Evolutionary conservation across 2,329 filamentous ascomycete species (phyloP), one percentile per base, ranked within the genome.

Genomic region (Fusarium pseudoanthophilum): DNA sequence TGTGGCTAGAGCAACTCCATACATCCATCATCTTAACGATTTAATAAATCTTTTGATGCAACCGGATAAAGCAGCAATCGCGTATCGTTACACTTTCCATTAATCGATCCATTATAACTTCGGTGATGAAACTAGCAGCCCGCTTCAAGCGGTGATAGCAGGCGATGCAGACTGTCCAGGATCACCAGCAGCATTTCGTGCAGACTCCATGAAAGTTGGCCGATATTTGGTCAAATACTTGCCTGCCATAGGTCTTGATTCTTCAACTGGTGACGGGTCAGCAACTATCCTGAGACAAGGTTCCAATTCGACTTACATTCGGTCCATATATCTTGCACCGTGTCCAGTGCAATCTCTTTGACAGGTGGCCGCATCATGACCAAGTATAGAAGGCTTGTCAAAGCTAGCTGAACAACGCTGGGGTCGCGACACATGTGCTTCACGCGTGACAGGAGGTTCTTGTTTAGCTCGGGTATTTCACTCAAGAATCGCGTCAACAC

Each of bases 401-500:
- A 81, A 15, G 90, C 89, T 51, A 92, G 83, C 67, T 87, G 87
- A 28, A 91, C 88, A 72, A 92, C 88, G 52, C 88, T 89, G 11
- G 91, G 91, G 78, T 93, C 90, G 52, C 89, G 86, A 77, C 91
- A 93, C 76, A 92, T 85, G 39, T 84, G 83, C 82, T 91, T 91
- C 40, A 98, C 90, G 56, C 93, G 89, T 52, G 91, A 87, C 5
- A 98, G 86, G 69, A 98, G 90, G 16, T 88, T 87, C 39, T 85
- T 82, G 69, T 91, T 94, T 39, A 99, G 86, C 46, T 93, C 91
- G 0, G 96, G 96, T 39, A 99, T 91, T 82, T 99, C 96, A 56
- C 94, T 95, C 49, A 99, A 84, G 79, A 98, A 97, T 40, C 96
- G 90, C 34, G 97, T 95, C 63, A 99, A 85, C 28, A 97, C 89